Conservation (phyloP, 768 basidiomycete species). For the Kwoniella sp. region DNA sequence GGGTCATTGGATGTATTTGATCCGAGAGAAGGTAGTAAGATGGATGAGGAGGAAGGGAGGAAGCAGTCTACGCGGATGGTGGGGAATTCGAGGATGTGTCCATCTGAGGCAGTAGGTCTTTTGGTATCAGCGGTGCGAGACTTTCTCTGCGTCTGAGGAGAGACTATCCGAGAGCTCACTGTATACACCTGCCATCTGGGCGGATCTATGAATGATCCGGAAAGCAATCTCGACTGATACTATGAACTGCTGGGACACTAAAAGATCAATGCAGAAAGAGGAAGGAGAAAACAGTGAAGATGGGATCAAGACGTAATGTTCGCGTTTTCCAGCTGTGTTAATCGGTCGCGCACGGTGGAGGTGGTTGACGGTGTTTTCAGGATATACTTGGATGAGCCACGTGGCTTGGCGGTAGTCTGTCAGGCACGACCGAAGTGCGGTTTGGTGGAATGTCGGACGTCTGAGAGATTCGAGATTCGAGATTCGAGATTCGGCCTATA, state of each 20-base stretch:
- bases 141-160: too few species aligned
- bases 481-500: too few species aligned
- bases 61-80: constrained; percentile 85
- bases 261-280: background rate
- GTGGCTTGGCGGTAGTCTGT: background rate
- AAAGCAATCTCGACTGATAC: too few species aligned
- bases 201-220: background rate
- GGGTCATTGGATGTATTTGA: constrained; percentile 22
- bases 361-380: constrained; percentile 1
- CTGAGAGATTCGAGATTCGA: too few species aligned
- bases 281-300: background rate
- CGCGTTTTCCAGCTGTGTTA: background rate
- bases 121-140: background rate
- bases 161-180: constrained; percentile 39
- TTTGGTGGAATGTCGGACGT: too few species aligned
- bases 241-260: too few species aligned
- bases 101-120: too few species aligned
- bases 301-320: background rate
- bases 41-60: constrained; percentile 35
- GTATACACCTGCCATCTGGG: constrained; percentile 50
- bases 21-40: constrained; percentile 57
- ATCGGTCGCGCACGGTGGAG: constrained; percentile 1
- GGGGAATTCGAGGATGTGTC: constrained; percentile 74
- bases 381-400: background rate
- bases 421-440: too few species aligned